Evolutionary conservation across 2,329 filamentous ascomycete genomes (phyloP), one percentile per base, ranked within the genome.

Genomic region (Cladosporium velox): DNA sequence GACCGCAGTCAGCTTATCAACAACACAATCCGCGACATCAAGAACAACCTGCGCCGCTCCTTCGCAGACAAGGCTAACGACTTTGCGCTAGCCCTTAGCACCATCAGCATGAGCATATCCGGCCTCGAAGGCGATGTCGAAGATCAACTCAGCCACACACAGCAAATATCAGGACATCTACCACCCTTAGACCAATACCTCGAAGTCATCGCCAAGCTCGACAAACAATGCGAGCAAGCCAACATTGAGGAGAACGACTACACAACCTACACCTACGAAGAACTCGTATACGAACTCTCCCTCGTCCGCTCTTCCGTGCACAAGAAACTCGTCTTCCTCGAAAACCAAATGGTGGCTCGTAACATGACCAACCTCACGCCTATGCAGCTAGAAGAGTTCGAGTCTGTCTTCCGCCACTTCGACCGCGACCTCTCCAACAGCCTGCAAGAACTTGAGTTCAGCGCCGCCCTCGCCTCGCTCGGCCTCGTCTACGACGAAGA

Each of bases 221-320:
- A 97, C 75, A 87, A 88, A 69, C 92, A 97, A 79, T 99, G 95
- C 77, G 87, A 90, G 67, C 94, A 98, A 81, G 95, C 95, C 68
- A 98, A 99, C 77, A 97, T 99, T 70, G 95, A 99, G 79, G 95
- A 99, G 75, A 99, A 99, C 79, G 95, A 99, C 81, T 98, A 95
- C 78, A 99, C 95, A n/a, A 98, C 94, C 10, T 98, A 98, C 80
- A 97, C 94, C 11, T 95, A 98, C 77, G 95, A 99, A 76, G 95
- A 99, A 79, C 85, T 99, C 51, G 88, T 89, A 67, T 99, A 99
- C 80, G 95, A 99, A 80, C 85, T 98, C 66, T 89, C 92, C 18
- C 85, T 99, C 34, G 95, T 98, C 66, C 93, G 93, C 77, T 90
- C 91, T 34, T 95, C 91, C 12, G 94, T 98, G 32, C 90, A 93